These are phyloP conservation scores for Trametes cubensis DNA, from an alignment of 768 basidiomycete genomes.

Conservation along the genomic window DNA sequence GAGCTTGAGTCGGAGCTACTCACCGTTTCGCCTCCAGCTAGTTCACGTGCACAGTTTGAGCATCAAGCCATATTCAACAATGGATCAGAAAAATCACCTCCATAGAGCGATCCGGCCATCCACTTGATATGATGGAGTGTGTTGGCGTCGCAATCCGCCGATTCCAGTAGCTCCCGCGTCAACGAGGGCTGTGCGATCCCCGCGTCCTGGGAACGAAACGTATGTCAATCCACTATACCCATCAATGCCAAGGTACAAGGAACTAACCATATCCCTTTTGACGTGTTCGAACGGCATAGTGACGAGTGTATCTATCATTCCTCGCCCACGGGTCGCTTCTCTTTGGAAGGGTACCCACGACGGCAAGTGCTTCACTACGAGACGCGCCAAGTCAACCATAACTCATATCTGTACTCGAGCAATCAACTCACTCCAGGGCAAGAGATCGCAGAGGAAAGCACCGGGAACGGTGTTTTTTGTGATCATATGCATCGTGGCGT, in stretches of 20 bases:
- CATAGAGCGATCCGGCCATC: slow-evolving; percentile 11
- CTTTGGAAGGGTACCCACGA: slow-evolving; percentile 35
- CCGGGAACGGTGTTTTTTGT: slow-evolving; percentile 41
- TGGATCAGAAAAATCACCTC: slow-evolving; percentile 2
- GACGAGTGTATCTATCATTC: slow-evolving; percentile 20
- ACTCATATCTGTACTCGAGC: too few relatives aligned
- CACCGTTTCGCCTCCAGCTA: too few relatives aligned
- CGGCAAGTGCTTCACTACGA: slow-evolving; percentile 27
- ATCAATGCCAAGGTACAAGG: too few relatives aligned
- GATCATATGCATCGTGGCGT: slow-evolving; percentile 39
- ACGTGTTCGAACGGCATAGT: slow-evolving; percentile 29
- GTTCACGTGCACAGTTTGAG: too few relatives aligned
- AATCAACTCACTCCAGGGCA: slow-evolving; percentile 16
- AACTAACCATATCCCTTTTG: slow-evolving; percentile 28
- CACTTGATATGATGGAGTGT: slow-evolving; percentile 14
- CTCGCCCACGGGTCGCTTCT: slow-evolving; percentile 19
- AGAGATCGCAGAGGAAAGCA: slow-evolving; percentile 40
- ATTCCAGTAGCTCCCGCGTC: slow-evolving; percentile 15
- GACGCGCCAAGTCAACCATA: neutral
- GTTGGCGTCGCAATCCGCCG: slow-evolving; percentile 15
- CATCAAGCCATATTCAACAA: too few relatives aligned
- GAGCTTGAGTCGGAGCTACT: too few relatives aligned
- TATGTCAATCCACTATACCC: too few relatives aligned
- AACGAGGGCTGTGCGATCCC: slow-evolving; percentile 26
- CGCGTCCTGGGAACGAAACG: neutral